A percentile compares a stretch with the other conserved stretches of the same genome.
Evolutionary conservation across 192 early-diverging fungal species (phyloP).

Genomic region (Diversispora epigaea): DNA sequence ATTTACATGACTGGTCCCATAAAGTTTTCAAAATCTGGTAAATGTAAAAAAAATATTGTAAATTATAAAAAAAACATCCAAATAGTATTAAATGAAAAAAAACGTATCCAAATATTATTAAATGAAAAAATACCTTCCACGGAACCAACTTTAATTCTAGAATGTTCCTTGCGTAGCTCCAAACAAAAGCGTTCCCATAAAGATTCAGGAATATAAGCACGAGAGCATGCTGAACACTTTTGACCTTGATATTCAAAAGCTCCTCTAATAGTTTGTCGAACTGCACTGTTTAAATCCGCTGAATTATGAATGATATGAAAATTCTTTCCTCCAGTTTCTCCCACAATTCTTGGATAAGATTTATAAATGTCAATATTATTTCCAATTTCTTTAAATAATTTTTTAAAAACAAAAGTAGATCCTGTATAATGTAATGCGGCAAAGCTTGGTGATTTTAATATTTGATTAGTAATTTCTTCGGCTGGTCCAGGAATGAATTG

Average conservation of each 20-base stretch:
- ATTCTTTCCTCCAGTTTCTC: conserved; percentile 99
- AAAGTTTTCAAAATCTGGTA: conserved; percentile 78
- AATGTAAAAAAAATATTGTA: no score
- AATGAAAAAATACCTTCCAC: conserved; percentile 53
- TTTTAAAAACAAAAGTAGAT: conserved; percentile 88
- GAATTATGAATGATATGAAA: conserved; percentile 90
- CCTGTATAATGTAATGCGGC: conserved; percentile 97
- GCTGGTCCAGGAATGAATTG: conserved; percentile 96
- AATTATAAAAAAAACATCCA: no score
- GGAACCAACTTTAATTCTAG: conserved; percentile 80
- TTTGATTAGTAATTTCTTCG: conserved; percentile 71
- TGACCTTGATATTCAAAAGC: conserved; percentile 98
- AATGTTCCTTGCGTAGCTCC: conserved; percentile 62
- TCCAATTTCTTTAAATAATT: conserved; percentile 89
- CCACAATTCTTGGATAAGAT: conserved; percentile 94
- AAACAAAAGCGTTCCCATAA: conserved; percentile 75
- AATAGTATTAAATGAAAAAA: no score
- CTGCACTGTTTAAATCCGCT: conserved; percentile 76
- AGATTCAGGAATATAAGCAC: conserved; percentile 84
- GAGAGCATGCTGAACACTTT: conserved; percentile 96
- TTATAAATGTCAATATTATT: conserved; percentile 89
- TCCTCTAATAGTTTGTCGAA: conserved; percentile 85
- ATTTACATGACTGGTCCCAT: conserved; percentile 87
- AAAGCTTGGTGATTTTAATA: conserved; percentile 89
- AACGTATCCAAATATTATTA: no score